Evolutionary conservation across 2,329 filamentous ascomycete species (phyloP).

Genomic region (Aspergillus aculeatinus): DNA sequence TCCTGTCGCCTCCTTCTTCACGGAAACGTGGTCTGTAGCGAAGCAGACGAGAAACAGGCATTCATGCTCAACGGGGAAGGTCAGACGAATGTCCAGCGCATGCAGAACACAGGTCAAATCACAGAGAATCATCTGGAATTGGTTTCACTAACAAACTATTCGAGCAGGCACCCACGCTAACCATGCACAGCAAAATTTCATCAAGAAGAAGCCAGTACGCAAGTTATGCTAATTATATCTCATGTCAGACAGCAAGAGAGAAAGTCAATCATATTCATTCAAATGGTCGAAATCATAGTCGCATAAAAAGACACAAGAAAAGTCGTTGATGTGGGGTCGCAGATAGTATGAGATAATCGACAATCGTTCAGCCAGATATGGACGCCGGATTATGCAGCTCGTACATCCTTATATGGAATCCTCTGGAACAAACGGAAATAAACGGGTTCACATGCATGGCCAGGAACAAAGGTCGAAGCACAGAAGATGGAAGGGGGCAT

Average conservation of each 20-base stretch:
- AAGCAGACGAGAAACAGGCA: background rate
- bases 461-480: background rate
- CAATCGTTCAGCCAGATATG: background rate
- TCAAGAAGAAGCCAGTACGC: background rate
- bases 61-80: background rate
- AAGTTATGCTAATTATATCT: background rate
- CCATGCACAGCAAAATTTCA: background rate
- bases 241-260: background rate
- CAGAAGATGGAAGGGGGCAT: conserved; percentile 9
- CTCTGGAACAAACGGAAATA: background rate
- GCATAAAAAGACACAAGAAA: background rate
- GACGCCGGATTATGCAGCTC: conserved; percentile 6
- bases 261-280: conserved; percentile 1
- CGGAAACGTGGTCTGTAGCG: background rate
- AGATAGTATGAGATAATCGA: background rate
- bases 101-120: conserved; percentile 5
- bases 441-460: background rate
- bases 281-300: background rate
- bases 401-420: background rate
- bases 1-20: background rate
- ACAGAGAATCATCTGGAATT: background rate
- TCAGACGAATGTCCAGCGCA: background rate
- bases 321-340: background rate
- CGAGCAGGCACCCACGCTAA: background rate
- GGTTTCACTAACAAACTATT: background rate